Evolutionary conservation across 2,329 filamentous ascomycete species (phyloP), one percentile per base, ranked within the genome.

Genomic region (Reticulascus tulasneorum): DNA sequence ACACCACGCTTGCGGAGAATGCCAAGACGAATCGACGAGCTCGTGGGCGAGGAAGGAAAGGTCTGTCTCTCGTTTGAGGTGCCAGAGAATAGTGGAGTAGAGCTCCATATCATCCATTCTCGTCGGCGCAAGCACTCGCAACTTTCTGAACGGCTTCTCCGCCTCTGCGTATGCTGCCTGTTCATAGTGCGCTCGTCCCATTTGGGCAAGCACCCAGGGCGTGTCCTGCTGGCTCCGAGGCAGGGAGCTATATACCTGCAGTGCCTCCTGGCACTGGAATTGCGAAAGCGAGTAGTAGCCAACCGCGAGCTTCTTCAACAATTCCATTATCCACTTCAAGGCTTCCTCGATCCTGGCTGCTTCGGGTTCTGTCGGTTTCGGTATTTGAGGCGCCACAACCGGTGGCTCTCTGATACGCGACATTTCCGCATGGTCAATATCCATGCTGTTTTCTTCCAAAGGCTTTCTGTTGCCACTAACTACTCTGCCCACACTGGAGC

Each of bases 31-130:
- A 47, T 96, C 91, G 33, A 94, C 77, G 25, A 97, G 72, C 52
- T 94, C 87, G 53, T 97, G 91, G 1, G 91, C 88, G 19, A 98
- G 72, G 61, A 93, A 94, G 1, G 91, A 90, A 16, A 98, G 72
- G 43, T 96, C 87, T 1, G 89, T 86, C 54, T 96, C 91, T 45
- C 86, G 83, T 61, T 94, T 95, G 44, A 96, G 67, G 59, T 96
- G 90, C 93, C 94, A 98, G n/a, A 98, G 73, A n/a, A 94, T 84
- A 1, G 93, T 98, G 11, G 91, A 97, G 63, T 95, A 98, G 23
- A 97, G 82, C 56, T 98, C 93, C 90, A 97, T 96, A 54, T 96
- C 90, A 55, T 94, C 85, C 28, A 94, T 72, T 5, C 87, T 80
- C 2, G 86, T 86, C 1, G 91, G 91, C 10, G 86, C 82, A 48